phyloP scores from a whole-genome alignment of 257 asterid species.

The Nemophila menziesii region DNA sequence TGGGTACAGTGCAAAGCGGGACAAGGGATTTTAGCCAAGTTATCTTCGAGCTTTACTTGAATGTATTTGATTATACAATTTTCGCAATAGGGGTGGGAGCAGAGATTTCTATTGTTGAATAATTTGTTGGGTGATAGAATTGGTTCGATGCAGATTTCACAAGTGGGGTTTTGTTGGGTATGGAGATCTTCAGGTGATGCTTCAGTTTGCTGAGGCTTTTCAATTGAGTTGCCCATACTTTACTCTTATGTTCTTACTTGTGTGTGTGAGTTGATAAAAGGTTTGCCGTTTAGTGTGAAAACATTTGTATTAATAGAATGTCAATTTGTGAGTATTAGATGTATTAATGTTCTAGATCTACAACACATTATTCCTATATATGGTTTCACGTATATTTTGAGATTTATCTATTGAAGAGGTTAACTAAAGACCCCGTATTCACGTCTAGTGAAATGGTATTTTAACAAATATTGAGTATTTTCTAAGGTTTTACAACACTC shows the following conservation, averaged over 20 bases:
- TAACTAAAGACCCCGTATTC: no score
- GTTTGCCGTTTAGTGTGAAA: background rate
- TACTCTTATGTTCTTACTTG: background rate
- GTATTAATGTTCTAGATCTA: no score
- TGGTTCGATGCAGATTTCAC: slow-evolving; percentile 24
- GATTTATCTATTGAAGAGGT: no score
- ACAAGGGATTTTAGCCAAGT: slow-evolving; percentile 37
- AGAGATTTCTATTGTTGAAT: slow-evolving; percentile 8
- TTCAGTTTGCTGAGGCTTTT: background rate
- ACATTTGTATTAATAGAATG: no score
- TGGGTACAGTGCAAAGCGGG: slow-evolving; percentile 43
- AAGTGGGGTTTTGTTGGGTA: slow-evolving; percentile 6
- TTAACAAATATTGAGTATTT: no score
- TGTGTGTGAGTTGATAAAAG: background rate
- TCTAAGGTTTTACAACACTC: no score
- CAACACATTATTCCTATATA: no score
- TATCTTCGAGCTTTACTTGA: slow-evolving; percentile 42
- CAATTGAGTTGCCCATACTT: slow-evolving; percentile 1
- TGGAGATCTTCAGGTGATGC: slow-evolving; percentile 3
- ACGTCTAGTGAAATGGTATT: no score
- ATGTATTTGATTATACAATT: slow-evolving; percentile 58
- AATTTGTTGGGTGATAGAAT: slow-evolving; percentile 1
- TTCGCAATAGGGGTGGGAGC: slow-evolving; percentile 51
- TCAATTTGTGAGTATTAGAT: no score
- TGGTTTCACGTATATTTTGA: no score